Base-by-base conservation (phyloP, 139 green algal genomes). In the Asterochloris erici region DNA sequence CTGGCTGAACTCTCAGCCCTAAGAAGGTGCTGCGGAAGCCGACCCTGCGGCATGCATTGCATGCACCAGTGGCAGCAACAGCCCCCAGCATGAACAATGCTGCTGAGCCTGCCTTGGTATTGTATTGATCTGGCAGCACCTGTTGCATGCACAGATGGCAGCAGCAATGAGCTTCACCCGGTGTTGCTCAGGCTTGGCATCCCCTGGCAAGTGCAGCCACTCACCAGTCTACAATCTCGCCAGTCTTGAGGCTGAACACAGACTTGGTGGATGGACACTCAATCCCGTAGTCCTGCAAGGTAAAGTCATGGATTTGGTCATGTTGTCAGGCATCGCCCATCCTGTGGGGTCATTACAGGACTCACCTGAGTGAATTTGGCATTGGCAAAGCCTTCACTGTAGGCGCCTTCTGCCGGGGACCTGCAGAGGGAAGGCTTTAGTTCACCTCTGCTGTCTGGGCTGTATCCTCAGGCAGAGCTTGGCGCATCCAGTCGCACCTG, bases 341-440 rank as follows among this genome's bases (percentile, higher is more conserved):
- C 74, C 16, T 54, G 11, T 24, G 24, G 13, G 27, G 29, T 62
- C 17, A 10, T 15, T 12, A 13, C 11, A 23, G 38, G 2, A 62
- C 69, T 15, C 60, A 90, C 95, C 89, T 98, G 96, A 10, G 96
- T 99, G 83, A 99, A 95, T 89, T 95, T 98, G 38, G 94, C 93
- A 38, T 90, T 88, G 73, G 97, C 93, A 85, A 99, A 98, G 63
- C 97, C 97, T 84, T 98, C 95, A 63, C 86, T 93, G 92, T 98
- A 99, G 23, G 96, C 96, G 19, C 96, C 97, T 87, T 99, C 97
- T 16, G 96, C 94, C 12, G 97, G 96, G 9, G 95, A 98, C 27
- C 88, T 89, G 82, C 14, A 54, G 64, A 54, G 38, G 61, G 63
- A 26, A 74, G 15, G 63, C 27, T 38, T 29, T 16, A 11, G 19